These are phyloP conservation scores for Colletotrichum karsti DNA, from an alignment of 2,329 filamentous ascomycete genomes.

Conservation along the genomic window DNA sequence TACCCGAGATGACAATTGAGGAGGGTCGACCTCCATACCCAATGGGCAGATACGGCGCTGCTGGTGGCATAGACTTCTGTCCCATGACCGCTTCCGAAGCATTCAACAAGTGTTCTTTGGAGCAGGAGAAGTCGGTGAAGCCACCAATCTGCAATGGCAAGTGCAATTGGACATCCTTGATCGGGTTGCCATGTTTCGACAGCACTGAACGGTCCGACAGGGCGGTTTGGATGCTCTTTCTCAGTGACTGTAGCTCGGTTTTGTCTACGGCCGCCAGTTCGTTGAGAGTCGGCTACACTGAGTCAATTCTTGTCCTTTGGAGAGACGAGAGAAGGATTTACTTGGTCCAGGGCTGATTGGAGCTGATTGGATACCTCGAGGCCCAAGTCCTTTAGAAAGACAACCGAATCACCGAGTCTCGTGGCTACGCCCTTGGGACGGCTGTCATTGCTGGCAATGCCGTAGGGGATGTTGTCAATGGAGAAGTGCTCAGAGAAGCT, in stretches of 20 bases:
- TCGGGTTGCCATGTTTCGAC: neutral
- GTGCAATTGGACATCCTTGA: slow-evolving; percentile 47
- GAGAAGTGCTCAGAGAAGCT: slow-evolving; percentile 58
- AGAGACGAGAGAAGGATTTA: slow-evolving; percentile 15
- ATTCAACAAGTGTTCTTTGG: slow-evolving; percentile 61
- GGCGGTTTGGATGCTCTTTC: slow-evolving; percentile 47
- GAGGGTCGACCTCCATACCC: slow-evolving; percentile 65
- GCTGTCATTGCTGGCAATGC: slow-evolving; percentile 52
- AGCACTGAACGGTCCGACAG: slow-evolving; percentile 27
- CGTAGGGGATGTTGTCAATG: slow-evolving; percentile 61
- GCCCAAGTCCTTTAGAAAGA: slow-evolving; percentile 58
- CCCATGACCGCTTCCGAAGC: slow-evolving; percentile 51
- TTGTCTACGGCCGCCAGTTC: slow-evolving; percentile 55
- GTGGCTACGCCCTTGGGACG: slow-evolving; percentile 55
- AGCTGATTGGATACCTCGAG: slow-evolving; percentile 19
- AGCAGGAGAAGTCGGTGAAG: slow-evolving; percentile 66
- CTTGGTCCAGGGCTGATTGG: slow-evolving; percentile 6
- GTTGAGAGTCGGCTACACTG: slow-evolving; percentile 52
- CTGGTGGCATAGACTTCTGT: slow-evolving; percentile 47
- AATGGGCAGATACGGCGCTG: slow-evolving; percentile 57
- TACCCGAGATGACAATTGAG: slow-evolving; percentile 58
- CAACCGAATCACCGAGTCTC: slow-evolving; percentile 56
- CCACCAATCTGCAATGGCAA: slow-evolving; percentile 63
- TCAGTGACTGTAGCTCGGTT: slow-evolving; percentile 44
- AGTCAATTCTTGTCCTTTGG: slow-evolving; percentile 33